These are phyloP conservation scores for Fraxinus paxiana DNA, from an alignment of 305 asterid species.

Conservation along the genomic window DNA sequence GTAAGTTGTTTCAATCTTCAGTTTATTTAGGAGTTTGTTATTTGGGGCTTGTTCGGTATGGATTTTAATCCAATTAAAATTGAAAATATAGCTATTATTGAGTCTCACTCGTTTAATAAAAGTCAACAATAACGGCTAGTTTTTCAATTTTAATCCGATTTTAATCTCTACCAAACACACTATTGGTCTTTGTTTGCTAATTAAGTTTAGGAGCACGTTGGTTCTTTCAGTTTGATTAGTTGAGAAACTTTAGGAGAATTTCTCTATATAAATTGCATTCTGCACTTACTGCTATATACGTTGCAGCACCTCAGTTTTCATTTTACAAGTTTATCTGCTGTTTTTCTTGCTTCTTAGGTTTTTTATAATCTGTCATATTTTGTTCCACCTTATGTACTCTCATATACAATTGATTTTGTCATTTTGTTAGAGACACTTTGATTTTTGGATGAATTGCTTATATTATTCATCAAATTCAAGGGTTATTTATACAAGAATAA, in stretches of 20 bases:
- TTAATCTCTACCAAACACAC: too few species aligned
- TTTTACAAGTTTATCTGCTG: neutral
- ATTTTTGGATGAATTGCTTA: neutral
- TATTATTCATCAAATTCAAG: neutral
- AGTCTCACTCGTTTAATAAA: too few species aligned
- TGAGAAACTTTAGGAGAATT: neutral
- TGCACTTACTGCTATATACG: neutral
- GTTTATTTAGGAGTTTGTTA: neutral
- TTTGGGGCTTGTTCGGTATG: neutral
- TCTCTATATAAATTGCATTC: constrained; percentile 30
- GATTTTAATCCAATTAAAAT: too few species aligned
- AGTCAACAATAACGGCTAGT: too few species aligned
- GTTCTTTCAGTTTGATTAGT: neutral
- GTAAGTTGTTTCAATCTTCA: neutral
- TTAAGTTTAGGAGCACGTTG: neutral
- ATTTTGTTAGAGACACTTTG: neutral
- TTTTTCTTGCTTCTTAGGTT: neutral
- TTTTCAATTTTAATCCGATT: too few species aligned
- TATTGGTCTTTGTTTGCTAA: neutral
- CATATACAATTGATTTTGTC: neutral
- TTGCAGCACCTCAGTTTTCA: neutral
- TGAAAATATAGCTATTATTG: too few species aligned
- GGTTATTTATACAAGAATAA: neutral
- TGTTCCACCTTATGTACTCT: neutral
- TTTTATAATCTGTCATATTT: neutral